Percentiles rank a stretch among this genome's conserved stretches.
phyloP scores from a whole-genome alignment of 495 filamentous ascomycete species.

The Aspergillus conjunctus region DNA sequence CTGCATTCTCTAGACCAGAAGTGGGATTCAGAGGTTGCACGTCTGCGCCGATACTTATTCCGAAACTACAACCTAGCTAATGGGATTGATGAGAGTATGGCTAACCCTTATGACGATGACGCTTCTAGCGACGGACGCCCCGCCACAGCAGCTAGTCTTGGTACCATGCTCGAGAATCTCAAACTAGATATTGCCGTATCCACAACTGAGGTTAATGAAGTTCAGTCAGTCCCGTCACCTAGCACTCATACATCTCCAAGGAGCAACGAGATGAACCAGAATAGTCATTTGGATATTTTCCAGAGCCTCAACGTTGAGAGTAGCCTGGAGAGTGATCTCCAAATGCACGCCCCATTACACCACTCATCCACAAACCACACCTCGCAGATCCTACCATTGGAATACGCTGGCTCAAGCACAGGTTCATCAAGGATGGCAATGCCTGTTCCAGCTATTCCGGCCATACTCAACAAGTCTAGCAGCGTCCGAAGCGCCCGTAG shows the following conservation, averaged over 20 bases:
- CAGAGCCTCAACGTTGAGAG: conserved; percentile 24
- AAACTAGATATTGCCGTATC: conserved; percentile 45
- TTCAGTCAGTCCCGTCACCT: conserved; percentile 28
- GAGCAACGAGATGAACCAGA: conserved; percentile 4
- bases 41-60: conserved; percentile 59
- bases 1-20: conserved; percentile 58
- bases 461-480: conserved; percentile 34
- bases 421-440: conserved; percentile 35
- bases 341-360: conserved; percentile 27
- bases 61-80: conserved; percentile 63
- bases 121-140: conserved; percentile 42
- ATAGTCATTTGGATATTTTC: conserved; percentile 27
- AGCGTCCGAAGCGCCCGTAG: conserved; percentile 48
- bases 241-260: conserved; percentile 17
- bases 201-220: conserved; percentile 39
- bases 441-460: conserved; percentile 41
- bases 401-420: conserved; percentile 27
- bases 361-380: conserved; percentile 21
- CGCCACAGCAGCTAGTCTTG: conserved; percentile 41
- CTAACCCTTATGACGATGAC: conserved; percentile 29
- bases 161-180: conserved; percentile 45
- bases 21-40: conserved; percentile 62
- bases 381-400: conserved; percentile 29
- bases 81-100: conserved; percentile 34
- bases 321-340: conserved; percentile 21